Base-by-base conservation (phyloP, 1,139 yeast genomes). In the Nematodospora anomalae region DNA sequence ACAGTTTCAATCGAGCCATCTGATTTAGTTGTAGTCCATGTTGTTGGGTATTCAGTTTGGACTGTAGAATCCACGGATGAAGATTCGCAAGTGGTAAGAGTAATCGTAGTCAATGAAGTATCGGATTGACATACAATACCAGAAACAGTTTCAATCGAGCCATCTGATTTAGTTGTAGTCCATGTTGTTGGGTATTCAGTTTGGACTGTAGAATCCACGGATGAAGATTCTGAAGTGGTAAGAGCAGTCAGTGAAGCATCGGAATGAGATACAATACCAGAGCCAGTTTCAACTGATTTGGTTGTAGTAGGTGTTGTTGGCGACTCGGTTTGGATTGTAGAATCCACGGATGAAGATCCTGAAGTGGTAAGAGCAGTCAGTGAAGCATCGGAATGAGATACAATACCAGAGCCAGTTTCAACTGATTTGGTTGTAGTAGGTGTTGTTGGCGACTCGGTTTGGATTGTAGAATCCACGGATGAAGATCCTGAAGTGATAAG, bases 171-270 rank as follows among this genome's bases (percentile, higher is more conserved):
- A 7, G 56, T 51, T 4, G 52, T 44, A 8, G 44, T 36, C 43
- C 46, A 42, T 5, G 55, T 51, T 5, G 54, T 50, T 18, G 54
- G 48, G 47, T 45, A 49, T n/a, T 45, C 46, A 21, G 55, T 37
- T n/a, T n/a, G n/a, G n/a, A n/a, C n/a, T 46, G 37, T 40, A 31
- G 12, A 7, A 11, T 29, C 18, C n/a, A 21, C 13, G 6, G 44
- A 30, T 24, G 39, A 30, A 22, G 52, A 44, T n/a, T n/a, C n/a
- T n/a, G n/a, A 22, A 11, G 16, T 21, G 16, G 16, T 11, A 12
- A 30, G 8, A 6, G 33, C 28, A 15, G 36, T 28, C n/a, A 25
- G 24, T 7, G 33, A 34, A 3, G 25, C 10, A n/a, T 20, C 33
- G 15, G 24, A 26, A 21, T 21, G 18, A 9, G 26, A 26, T 7